phyloP scores from a whole-genome alignment of 495 filamentous ascomycete genomes.

The Podospora tetraspora region DNA sequence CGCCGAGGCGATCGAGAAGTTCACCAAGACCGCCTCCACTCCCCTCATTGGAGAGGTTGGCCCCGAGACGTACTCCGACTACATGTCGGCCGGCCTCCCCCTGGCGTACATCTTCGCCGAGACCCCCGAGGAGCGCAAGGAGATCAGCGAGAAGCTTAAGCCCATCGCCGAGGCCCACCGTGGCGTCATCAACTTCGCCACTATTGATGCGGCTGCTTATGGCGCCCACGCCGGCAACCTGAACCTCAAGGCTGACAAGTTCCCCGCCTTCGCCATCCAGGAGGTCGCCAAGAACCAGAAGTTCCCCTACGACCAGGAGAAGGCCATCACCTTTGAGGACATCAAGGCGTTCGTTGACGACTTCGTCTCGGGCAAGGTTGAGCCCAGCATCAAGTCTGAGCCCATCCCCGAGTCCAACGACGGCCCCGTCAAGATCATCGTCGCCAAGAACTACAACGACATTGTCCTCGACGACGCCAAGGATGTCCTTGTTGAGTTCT shows the following conservation, averaged over 20 bases:
- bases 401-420: conserved; percentile 94
- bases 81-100: conserved; percentile 92
- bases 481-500: conserved; percentile 98
- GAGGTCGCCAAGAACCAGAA: conserved; percentile 94
- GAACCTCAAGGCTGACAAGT: conserved; percentile 91
- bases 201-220: conserved; percentile 92
- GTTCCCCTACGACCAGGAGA: conserved; percentile 85
- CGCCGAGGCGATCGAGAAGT: conserved; percentile 66
- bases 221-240: conserved; percentile 95
- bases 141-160: conserved; percentile 61
- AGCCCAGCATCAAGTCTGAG: conserved; percentile 97
- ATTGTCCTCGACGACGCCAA: conserved; percentile 89
- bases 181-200: conserved; percentile 91
- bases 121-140: conserved; percentile 79
- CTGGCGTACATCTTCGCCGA: conserved; percentile 98
- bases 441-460: conserved; percentile 91
- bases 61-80: conserved; percentile 93
- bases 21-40: conserved; percentile 77
- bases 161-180: conserved; percentile 66
- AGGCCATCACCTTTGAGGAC: conserved; percentile 68
- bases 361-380: conserved; percentile 81
- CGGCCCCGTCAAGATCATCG: conserved; percentile 79
- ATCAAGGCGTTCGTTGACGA: conserved; percentile 82
- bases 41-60: conserved; percentile 95
- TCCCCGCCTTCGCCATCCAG: conserved; percentile 97